Base-by-base conservation (phyloP, 441 rosid species). In the Pelargonium citronellum region DNA sequence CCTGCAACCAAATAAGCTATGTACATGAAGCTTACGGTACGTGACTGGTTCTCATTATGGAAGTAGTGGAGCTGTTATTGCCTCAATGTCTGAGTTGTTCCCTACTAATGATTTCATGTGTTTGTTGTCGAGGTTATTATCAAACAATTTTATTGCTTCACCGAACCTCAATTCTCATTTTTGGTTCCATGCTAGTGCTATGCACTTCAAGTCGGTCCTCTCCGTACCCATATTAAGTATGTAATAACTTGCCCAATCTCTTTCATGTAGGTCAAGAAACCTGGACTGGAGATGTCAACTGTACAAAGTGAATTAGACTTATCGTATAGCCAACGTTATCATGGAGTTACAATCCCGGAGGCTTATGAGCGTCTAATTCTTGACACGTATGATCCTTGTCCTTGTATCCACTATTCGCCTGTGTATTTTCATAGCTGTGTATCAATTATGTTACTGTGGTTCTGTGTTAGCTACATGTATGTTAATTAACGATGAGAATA, bases 321-420 rank as follows among this genome's bases (percentile, higher is more conserved):
- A 78, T 95, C 99, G 49, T 95, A 95, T 22, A 69, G 85, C 73
- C 97, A 92, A 70, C 98, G 98, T 5, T 95, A 95, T 78, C 95
- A 92, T 70, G 83, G 74, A 57, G 87, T 91, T 62, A 61, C 82
- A 4, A 92, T 95, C 70, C 99, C 97, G 0, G 97, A 95, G 83
- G 99, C 98, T 71, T 95, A 95, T 73, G 97, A 91, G 73, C 99
- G 97, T 61, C 84, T 95, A n/a, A 88, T 95, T 81, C 99, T 95
- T 70, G 98, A 95, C 83, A 95, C 97, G 96, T 92, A 91, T 13
- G 79, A 51, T 69, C 66, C 80, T 34, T 66, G 13, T 69, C 64
- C 61, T 63, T 30, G 19, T 69, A 27, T 51, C 20, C 41, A 43
- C 55, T 27, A 11, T 4, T 3, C 22, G 20, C 46, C 24, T 66